A percentile compares a stretch with the other conserved stretches of the same genome.
Conservation (phyloP, 1,284 basidiomycete genomes). For the Rhodotorula sp. region DNA sequence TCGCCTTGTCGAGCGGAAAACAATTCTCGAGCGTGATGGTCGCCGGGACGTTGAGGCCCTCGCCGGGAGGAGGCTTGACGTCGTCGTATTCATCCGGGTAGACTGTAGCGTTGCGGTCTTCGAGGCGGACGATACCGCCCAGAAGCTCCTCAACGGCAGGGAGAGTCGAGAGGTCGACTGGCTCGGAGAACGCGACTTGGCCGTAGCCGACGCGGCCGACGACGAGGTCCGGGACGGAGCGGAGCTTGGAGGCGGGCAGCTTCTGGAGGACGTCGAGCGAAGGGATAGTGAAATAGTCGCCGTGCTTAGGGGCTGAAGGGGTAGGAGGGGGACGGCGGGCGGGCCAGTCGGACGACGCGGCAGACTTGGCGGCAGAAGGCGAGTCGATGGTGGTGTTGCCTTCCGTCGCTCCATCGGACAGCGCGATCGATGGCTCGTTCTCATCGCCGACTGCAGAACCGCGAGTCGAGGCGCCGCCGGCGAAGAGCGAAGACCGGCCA, state of each 20-base stretch:
- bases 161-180: conserved; percentile 87
- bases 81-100: conserved; percentile 82
- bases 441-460: neutral
- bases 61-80: conserved; percentile 69
- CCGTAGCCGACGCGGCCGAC: conserved; percentile 89
- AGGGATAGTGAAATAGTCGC: conserved; percentile 86
- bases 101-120: conserved; percentile 86
- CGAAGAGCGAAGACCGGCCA: conserved; percentile 25
- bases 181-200: conserved; percentile 81
- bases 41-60: conserved; percentile 86
- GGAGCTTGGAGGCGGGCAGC: conserved; percentile 69
- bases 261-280: conserved; percentile 67
- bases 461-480: conserved; percentile 3
- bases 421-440: conserved; percentile 10
- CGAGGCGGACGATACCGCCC: conserved; percentile 84
- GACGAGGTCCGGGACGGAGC: conserved; percentile 65
- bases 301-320: conserved; percentile 56
- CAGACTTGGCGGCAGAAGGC: conserved; percentile 21
- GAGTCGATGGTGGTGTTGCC: conserved; percentile 31
- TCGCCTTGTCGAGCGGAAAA: conserved; percentile 89
- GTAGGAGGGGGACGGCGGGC: conserved; percentile 9
- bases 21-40: conserved; percentile 75
- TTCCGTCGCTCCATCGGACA: conserved; percentile 18
- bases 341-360: conserved; percentile 12
- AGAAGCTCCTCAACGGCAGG: conserved; percentile 75